These are phyloP conservation scores for Achlya hypogyna DNA, from an alignment of 352 stramenopile species.

Conservation along the genomic window DNA sequence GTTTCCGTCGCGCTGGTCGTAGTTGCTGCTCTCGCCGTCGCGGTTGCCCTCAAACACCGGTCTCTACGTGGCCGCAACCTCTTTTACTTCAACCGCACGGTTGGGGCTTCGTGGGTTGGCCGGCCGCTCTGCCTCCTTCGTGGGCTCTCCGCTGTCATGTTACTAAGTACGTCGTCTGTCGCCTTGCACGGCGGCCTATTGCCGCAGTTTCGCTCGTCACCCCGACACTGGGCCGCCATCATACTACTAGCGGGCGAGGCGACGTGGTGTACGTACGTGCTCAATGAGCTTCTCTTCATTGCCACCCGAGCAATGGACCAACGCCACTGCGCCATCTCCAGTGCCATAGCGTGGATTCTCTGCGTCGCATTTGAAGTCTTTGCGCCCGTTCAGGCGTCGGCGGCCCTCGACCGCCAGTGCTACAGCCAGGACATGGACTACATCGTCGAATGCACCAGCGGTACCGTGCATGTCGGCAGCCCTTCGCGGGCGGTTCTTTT, in stretches of 20 bases:
- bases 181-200: background rate
- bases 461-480: background rate
- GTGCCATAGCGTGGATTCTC: background rate
- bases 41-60: background rate
- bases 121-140: background rate
- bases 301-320: no score
- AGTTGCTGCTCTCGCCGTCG: background rate
- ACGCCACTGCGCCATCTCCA: background rate
- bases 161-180: background rate
- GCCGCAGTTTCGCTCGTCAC: background rate
- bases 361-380: background rate
- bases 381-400: background rate
- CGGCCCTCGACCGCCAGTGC: background rate
- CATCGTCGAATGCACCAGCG: background rate
- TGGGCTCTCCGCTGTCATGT: background rate
- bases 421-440: background rate
- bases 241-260: background rate
- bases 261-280: background rate
- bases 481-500: background rate
- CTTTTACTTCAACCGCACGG: slow-evolving; percentile 1
- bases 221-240: background rate
- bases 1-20: background rate
- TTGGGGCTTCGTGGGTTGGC: slow-evolving; percentile 4
- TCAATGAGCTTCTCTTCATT: background rate
- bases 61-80: background rate